These are phyloP conservation scores for Lichenothelia convexa DNA, from an alignment of 495 filamentous ascomycete genomes.

Conservation along the genomic window DNA sequence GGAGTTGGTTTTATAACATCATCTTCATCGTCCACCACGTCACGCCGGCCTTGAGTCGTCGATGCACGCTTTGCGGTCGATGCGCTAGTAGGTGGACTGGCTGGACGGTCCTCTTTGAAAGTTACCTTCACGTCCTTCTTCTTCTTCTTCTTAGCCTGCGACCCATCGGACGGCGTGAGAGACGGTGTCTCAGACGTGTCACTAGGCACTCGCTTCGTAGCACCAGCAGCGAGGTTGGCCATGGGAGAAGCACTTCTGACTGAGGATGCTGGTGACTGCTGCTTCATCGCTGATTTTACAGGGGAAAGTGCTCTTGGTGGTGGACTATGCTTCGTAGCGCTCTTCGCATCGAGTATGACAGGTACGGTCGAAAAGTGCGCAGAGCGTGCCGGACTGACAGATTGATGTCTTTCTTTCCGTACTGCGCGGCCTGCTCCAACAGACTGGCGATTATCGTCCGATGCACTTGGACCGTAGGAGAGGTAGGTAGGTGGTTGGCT, in stretches of 20 bases:
- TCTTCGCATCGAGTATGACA: constrained; percentile 27
- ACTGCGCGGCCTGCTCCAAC: too few relatives aligned
- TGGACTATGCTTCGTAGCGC: constrained; percentile 47
- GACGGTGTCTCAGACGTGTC: constrained; percentile 44
- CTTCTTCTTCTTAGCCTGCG: constrained; percentile 36
- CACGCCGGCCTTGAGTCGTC: neutral
- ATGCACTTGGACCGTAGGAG: too few relatives aligned
- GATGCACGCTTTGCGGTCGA: neutral
- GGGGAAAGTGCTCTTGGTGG: constrained; percentile 68
- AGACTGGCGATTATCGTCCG: too few relatives aligned
- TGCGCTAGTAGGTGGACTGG: neutral
- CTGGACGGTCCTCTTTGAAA: constrained; percentile 48
- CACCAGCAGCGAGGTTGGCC: constrained; percentile 8
- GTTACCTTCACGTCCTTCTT: constrained; percentile 66
- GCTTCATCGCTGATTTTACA: constrained; percentile 71
- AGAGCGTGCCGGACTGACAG: constrained; percentile 45
- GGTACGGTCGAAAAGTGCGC: constrained; percentile 53
- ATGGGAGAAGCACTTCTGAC: constrained; percentile 14
- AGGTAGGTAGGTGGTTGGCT: too few relatives aligned
- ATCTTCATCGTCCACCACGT: constrained; percentile 34
- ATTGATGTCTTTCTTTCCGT: constrained; percentile 22
- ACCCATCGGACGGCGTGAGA: constrained; percentile 33
- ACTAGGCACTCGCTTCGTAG: constrained; percentile 26
- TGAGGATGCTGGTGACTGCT: constrained; percentile 29
- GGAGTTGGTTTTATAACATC: constrained; percentile 56